phyloP scores from a whole-genome alignment of 1,284 basidiomycete genomes.

The Clitocybe nebularis region DNA sequence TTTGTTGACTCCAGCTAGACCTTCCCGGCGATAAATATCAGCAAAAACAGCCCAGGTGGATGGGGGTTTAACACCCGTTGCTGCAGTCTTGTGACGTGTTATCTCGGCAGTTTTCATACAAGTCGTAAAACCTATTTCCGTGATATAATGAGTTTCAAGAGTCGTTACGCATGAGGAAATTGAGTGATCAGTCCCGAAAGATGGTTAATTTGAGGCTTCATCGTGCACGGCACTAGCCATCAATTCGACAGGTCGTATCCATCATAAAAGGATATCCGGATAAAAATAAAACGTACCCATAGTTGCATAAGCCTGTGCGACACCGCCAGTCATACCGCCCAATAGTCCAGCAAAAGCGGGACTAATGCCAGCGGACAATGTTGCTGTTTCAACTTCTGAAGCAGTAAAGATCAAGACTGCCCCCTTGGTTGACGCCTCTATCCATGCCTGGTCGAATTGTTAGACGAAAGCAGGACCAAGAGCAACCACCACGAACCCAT shows the following conservation, averaged over 20 bases:
- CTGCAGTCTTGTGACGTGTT: constrained; percentile 94
- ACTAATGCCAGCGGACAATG: constrained; percentile 64
- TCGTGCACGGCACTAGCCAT: constrained; percentile 4
- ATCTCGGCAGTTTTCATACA: constrained; percentile 99
- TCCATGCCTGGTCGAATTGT: constrained; percentile 79
- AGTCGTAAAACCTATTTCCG: constrained; percentile 82
- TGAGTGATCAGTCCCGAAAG: constrained; percentile 2
- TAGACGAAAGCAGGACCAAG: constrained; percentile 10
- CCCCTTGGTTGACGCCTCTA: constrained; percentile 98
- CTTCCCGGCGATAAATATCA: constrained; percentile 93
- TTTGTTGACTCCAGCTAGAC: constrained; percentile 97
- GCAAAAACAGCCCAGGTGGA: constrained; percentile 94
- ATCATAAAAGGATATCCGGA: constrained; percentile 2
- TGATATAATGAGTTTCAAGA: constrained; percentile 12
- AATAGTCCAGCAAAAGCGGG: constrained; percentile 85
- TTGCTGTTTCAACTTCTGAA: constrained; percentile 85
- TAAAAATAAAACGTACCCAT: constrained; percentile 72
- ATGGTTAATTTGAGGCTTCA: constrained; percentile 4
- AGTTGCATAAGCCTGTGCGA: constrained; percentile 98
- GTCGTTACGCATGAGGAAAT: constrained; percentile 5
- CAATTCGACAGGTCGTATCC: constrained; percentile 1
- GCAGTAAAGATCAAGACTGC: constrained; percentile 95
- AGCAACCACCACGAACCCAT: constrained; percentile 58
- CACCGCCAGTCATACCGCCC: constrained; percentile 96
- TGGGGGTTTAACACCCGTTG: constrained; percentile 84